phyloP scores from a whole-genome alignment of 345 rosid species.

The Clarkia xantiana region DNA sequence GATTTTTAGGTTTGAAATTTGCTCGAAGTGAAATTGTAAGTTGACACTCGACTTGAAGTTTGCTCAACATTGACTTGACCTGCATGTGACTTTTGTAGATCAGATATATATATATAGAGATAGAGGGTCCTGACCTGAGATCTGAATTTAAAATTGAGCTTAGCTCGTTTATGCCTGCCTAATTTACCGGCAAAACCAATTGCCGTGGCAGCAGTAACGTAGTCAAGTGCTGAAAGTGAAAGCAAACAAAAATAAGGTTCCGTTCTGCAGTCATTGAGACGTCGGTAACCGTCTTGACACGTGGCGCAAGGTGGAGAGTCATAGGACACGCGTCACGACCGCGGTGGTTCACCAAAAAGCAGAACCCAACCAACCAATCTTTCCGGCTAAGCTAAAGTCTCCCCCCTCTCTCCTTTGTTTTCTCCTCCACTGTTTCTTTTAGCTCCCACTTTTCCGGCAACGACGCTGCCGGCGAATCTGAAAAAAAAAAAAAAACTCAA shows the following conservation, averaged over 20 bases:
- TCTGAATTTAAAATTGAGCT: no score
- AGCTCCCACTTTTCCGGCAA: constrained; percentile 6
- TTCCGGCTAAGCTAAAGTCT: neutral
- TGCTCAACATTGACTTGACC: no score
- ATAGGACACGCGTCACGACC: constrained; percentile 2
- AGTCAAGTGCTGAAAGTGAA: neutral
- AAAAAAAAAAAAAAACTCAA: neutral
- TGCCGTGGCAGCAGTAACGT: no score
- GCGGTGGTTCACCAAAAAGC: neutral
- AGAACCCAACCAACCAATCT: neutral
- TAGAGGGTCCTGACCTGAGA: no score
- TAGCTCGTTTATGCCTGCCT: no score
- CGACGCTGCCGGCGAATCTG: neutral
- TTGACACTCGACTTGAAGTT: no score
- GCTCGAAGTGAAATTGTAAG: no score
- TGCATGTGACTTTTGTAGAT: no score
- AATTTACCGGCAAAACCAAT: no score
- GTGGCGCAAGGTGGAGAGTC: neutral
- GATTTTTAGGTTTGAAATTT: no score
- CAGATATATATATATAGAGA: no score
- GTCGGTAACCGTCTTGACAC: neutral
- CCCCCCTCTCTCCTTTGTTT: neutral
- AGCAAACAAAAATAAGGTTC: neutral
- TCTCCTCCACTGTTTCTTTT: neutral
- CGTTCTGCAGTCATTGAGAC: neutral